phyloP scores from a whole-genome alignment of 1,139 yeast species.

The Taphrina communis region DNA sequence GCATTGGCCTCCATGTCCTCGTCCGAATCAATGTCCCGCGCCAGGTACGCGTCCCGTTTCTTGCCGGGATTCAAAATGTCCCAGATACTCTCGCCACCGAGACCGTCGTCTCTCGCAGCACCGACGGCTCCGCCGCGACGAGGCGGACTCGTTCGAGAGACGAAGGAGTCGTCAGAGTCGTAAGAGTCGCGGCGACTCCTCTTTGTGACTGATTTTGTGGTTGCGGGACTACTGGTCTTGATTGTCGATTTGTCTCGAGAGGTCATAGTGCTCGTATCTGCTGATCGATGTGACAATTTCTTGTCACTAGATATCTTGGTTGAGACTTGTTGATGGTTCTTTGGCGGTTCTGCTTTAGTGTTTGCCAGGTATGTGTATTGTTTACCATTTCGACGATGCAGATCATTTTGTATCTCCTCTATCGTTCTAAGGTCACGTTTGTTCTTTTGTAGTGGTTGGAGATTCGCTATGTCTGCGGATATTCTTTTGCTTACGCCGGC shows the following conservation, averaged over 20 bases:
- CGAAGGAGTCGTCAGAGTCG: constrained; percentile 16
- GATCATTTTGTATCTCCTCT: constrained; percentile 39
- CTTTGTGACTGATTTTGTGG: not conserved
- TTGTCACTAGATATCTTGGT: not conserved
- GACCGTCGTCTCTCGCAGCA: not conserved
- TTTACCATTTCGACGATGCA: constrained; percentile 37
- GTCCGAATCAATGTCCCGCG: constrained; percentile 58
- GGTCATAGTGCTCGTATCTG: not conserved
- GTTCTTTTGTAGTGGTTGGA: constrained; percentile 31
- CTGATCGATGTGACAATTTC: no score
- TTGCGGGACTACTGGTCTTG: not conserved
- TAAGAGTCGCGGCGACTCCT: constrained; percentile 51
- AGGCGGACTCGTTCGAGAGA: not conserved
- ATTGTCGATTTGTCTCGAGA: not conserved
- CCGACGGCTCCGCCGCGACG: not conserved
- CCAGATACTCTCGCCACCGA: constrained; percentile 62
- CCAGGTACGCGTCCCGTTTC: constrained; percentile 56
- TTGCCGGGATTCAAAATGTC: constrained; percentile 66
- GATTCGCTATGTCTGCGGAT: constrained; percentile 1
- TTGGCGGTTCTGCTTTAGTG: not conserved
- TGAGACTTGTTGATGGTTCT: not conserved
- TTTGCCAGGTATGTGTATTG: constrained; percentile 18
- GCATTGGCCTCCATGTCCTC: constrained; percentile 97
- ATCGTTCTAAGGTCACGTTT: constrained; percentile 36
- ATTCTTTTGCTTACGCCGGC: not conserved